These are phyloP conservation scores for Lindgomyces ingoldianus DNA, from an alignment of 495 filamentous ascomycete genomes.

Conservation along the genomic window DNA sequence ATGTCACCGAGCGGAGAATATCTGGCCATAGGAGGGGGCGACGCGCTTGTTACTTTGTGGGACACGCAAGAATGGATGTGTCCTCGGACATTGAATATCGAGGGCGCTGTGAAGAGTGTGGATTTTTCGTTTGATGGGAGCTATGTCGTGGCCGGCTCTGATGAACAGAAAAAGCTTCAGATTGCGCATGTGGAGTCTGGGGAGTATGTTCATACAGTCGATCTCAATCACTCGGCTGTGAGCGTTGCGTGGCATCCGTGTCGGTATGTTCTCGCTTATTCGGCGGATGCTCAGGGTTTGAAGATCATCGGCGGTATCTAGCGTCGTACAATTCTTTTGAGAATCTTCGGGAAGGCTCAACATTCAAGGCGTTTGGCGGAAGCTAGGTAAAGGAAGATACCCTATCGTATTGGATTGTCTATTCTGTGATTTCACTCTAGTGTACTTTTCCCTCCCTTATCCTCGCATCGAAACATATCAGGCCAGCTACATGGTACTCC, in stretches of 20 bases:
- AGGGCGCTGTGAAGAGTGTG: constrained; percentile 78
- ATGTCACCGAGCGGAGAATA: constrained; percentile 76
- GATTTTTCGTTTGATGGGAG: constrained; percentile 91
- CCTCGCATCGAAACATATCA: no score
- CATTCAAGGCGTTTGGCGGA: not conserved
- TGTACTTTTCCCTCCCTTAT: no score
- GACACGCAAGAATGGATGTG: constrained; percentile 93
- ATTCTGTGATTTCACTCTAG: no score
- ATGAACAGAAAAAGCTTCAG: constrained; percentile 67
- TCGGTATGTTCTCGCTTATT: constrained; percentile 86
- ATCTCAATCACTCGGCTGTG: constrained; percentile 59
- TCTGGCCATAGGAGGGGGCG: constrained; percentile 84
- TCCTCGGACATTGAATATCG: constrained; percentile 68
- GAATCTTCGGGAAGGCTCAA: not conserved
- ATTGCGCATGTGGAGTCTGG: constrained; percentile 86
- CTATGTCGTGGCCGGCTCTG: constrained; percentile 80
- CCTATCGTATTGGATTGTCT: not conserved
- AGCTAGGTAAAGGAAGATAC: not conserved
- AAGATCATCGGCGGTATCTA: constrained; percentile 69
- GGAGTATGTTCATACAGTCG: constrained; percentile 78
- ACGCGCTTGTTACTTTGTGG: constrained; percentile 87
- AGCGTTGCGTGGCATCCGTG: constrained; percentile 86
- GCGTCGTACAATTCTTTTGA: no score
- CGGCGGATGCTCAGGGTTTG: constrained; percentile 74
- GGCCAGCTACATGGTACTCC: no score